Base-by-base conservation (phyloP, 192 early-diverging fungal genomes). In the Entrophospora sp. region DNA sequence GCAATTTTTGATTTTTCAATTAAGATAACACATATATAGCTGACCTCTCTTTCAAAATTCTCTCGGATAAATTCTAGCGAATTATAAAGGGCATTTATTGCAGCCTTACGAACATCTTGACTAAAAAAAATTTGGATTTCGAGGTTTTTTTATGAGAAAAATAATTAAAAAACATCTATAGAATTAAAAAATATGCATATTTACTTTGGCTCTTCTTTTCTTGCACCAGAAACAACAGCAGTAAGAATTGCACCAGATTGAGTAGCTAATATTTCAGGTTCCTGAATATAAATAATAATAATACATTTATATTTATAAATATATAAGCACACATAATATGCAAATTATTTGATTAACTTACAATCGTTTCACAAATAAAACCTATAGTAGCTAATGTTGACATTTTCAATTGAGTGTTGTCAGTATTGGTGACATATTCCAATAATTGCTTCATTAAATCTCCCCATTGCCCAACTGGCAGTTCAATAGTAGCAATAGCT, bases 231-330 rank as follows among this genome's bases (percentile, higher is more conserved):
- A 12, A 92, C 86, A 44, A 99, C 90, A 0, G 95, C 92, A 20
- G 94, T 98, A 61, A 99, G 76, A 72, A 99, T 97, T 30, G 83
- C 75, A 73, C 95, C 93, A 64, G 93, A 81, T 71, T 97, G 90
- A 32, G 81, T 60, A 7, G 86, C 75, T 56, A 99, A 77, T 43
- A 94, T 84, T 32, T 89, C 82, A 25, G 89, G 89, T 48, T 88
- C 83, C 88, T 91, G 5, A 25, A 10, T 38, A 51, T 13, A 35
- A 22, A 25, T 5, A 60, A 42, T 10, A 10, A 35, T 34, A 48
- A 35, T 28, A 32, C 2, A 18, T 38, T 10, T 31, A 30, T 5
- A 64, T 38, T 45, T 1, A 34, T 34, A 34, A 38, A 43, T 12
- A 27, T 31, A 32, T n/a, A 36, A 27, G 4, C 12, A 48, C 3